Percentiles rank a stretch among this genome's conserved stretches.
Conservation (phyloP, 805 yeast genomes). For the Nakazawaea ishiwadae region DNA sequence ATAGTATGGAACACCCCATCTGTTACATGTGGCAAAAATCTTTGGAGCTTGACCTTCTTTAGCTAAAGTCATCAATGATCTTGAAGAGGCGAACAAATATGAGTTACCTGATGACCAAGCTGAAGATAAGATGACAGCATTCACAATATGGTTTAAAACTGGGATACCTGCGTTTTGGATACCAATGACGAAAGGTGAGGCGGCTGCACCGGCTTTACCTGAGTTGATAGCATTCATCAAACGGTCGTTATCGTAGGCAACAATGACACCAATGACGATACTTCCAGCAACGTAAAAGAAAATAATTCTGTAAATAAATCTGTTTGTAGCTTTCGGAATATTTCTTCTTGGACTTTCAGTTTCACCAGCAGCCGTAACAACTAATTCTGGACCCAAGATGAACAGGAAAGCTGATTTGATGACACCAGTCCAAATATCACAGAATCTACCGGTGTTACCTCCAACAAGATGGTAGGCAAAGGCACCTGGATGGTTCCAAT, state of each 20-base stretch:
- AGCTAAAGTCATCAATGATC: conserved; percentile 51
- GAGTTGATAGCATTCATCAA: conserved; percentile 40
- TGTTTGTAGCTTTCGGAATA: conserved; percentile 27
- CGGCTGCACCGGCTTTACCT: conserved; percentile 58
- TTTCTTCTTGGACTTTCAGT: conserved; percentile 26
- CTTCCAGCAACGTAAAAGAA: conserved; percentile 27
- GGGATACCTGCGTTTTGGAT: conserved; percentile 62
- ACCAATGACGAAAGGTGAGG: conserved; percentile 86
- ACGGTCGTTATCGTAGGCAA: conserved; percentile 33
- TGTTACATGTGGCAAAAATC: conserved; percentile 41
- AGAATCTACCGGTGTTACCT: conserved; percentile 59
- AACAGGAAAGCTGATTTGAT: conserved; percentile 65
- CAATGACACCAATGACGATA: conserved; percentile 46
- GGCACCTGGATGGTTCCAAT: conserved; percentile 33
- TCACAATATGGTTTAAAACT: conserved; percentile 72
- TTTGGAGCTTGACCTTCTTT: conserved; percentile 60
- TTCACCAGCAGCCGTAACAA: conserved; percentile 28
- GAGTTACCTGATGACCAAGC: conserved; percentile 44
- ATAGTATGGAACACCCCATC: conserved; percentile 53
- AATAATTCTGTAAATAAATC: conserved; percentile 26
- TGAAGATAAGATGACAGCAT: conserved; percentile 57
- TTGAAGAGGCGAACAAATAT: conserved; percentile 46
- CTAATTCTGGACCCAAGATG: conserved; percentile 34
- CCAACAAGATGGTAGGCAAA: conserved; percentile 44
- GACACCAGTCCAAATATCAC: conserved; percentile 59